Evolutionary conservation across 2,329 filamentous ascomycete species (phyloP).

Genomic region (Phaeosphaeria sp.): DNA sequence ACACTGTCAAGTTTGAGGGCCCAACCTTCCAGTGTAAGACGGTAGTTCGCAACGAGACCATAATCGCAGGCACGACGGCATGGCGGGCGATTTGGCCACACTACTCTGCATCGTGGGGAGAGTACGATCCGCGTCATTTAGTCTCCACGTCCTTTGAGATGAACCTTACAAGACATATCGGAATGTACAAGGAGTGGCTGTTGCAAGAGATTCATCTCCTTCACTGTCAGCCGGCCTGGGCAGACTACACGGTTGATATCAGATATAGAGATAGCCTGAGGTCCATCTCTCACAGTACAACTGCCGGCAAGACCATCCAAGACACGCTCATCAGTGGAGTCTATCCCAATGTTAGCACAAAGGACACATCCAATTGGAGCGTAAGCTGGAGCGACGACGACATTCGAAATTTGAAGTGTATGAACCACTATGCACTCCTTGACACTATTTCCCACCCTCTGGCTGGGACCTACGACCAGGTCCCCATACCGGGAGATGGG

Average conservation of each 20-base stretch:
- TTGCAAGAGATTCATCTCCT: not conserved
- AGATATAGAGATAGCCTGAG: not conserved
- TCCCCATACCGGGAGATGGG: not conserved
- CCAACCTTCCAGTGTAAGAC: not conserved
- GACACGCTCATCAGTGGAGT: not conserved
- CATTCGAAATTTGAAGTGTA: not conserved
- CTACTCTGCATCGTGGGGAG: not conserved
- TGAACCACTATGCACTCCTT: not conserved
- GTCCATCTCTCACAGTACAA: not conserved
- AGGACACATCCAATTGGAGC: no score
- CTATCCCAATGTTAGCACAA: not conserved
- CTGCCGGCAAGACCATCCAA: not conserved
- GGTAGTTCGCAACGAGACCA: not conserved
- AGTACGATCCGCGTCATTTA: not conserved
- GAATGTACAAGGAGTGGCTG: not conserved
- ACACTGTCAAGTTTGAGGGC: not conserved
- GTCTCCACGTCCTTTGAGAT: not conserved
- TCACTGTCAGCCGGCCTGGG: not conserved
- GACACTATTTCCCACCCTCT: not conserved
- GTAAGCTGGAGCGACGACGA: not conserved
- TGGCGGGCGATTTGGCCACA: no score
- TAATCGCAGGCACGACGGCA: not conserved
- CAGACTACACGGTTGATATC: not conserved
- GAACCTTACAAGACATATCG: not conserved
- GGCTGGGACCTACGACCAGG: not conserved